Evolutionary conservation across 2,329 filamentous ascomycete species (phyloP), one percentile per base, ranked within the genome.

Genomic region (Blastomyces gilchristii): DNA sequence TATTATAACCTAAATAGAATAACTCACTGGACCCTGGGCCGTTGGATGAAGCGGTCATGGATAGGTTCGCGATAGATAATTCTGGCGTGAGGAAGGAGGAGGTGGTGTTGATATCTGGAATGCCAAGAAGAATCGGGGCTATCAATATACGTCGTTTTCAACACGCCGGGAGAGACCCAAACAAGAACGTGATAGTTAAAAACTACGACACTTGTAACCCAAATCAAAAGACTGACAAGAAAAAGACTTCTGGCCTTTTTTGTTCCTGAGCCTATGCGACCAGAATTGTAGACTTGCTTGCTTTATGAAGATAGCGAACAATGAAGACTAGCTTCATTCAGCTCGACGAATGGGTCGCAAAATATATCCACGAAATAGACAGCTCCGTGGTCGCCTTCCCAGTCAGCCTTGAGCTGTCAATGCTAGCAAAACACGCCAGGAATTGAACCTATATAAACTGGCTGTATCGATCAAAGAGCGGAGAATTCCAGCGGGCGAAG

Each of bases 1-100:
- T 34, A 57, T 63, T 31, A 49, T 0, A 31, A 31, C 50, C 12
- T 34, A 37, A 47, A n/a, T 28, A 16, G 39, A 49, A 16, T 54
- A 68, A 68, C 74, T 71, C 68, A 75, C 74, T 65, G 60, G 69
- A 64, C 53, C 69, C 71, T 53, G 66, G 61, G 59, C 65, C 67
- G 37, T 67, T 67, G 61, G 73, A 67, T 64, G 66, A 65, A 66
- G 72, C 62, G 68, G 71, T 67, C 73, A 76, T 76, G 68, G 72
- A 67, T 66, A 68, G 70, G 68, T 69, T 65, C 45, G 31, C 16
- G 43, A 49, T 37, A 37, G 58, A 7, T 34, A 59, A 34, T 37
- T 49, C 25, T 9, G 25, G 25, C n/a, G 11, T 18, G 25, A 12
- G 12, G 25, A n/a, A 37, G 28, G 11, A 28, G 37, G 25, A 59